Conservation (phyloP, 2,329 filamentous ascomycete species). For the Cercospora sp. region DNA sequence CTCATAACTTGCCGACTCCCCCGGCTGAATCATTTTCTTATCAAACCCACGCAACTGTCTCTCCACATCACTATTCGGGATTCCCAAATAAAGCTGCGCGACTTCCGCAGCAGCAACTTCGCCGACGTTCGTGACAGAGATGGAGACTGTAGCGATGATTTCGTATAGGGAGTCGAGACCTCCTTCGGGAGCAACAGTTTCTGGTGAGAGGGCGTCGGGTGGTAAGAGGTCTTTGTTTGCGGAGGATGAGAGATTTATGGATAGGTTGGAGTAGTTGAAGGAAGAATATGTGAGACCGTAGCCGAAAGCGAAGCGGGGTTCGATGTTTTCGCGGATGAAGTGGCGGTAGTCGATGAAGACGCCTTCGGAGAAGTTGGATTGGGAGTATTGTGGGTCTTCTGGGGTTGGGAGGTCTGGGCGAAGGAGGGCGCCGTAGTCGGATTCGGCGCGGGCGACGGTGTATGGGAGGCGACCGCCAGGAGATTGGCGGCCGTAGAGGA, state of each 20-base stretch:
- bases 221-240: conserved; percentile 17
- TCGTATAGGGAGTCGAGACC: conserved; percentile 58
- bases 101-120: conserved; percentile 53
- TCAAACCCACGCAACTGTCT: conserved; percentile 42
- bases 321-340: conserved; percentile 45
- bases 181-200: conserved; percentile 17
- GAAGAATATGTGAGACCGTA: conserved; percentile 48
- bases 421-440: conserved; percentile 35
- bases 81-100: conserved; percentile 53
- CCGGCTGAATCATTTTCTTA: conserved; percentile 37
- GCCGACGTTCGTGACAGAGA: conserved; percentile 65
- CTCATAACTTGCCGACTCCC: conserved; percentile 20
- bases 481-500: conserved; percentile 31
- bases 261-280: conserved; percentile 42
- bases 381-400: conserved; percentile 28
- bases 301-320: conserved; percentile 47
- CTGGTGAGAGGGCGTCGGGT: conserved; percentile 17
- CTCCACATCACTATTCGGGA: conserved; percentile 34
- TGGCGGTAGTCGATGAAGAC: conserved; percentile 48
- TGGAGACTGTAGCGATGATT: conserved; percentile 56
- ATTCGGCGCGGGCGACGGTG: conserved; percentile 33
- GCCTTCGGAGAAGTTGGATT: conserved; percentile 41
- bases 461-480: conserved; percentile 36
- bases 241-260: conserved; percentile 1
- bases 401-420: conserved; percentile 19